These are phyloP conservation scores for Hyaloscypha variabilis DNA, from an alignment of 495 filamentous ascomycete species.

Conservation along the genomic window DNA sequence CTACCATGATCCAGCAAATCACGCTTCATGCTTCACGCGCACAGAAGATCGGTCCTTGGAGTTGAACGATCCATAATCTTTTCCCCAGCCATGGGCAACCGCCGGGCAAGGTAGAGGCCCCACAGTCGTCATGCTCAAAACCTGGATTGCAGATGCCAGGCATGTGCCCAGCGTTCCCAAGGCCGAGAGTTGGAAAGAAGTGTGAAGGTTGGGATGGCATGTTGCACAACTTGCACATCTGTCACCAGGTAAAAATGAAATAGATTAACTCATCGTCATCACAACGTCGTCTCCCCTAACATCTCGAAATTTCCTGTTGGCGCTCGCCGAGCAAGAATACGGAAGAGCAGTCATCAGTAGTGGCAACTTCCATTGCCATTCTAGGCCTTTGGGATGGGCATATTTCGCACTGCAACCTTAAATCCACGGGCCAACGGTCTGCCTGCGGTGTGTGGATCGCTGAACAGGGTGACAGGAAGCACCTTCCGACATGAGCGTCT, in stretches of 20 bases:
- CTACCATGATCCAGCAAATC: conserved; percentile 1
- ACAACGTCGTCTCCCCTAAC: neutral
- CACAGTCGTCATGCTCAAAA: neutral
- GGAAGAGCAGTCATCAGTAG: neutral
- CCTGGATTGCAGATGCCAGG: neutral
- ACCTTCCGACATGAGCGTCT: conserved; percentile 1
- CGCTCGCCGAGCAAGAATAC: neutral
- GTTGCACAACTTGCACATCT: neutral
- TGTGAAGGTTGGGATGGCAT: neutral
- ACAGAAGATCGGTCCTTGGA: neutral
- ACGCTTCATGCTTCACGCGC: neutral
- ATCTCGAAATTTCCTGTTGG: neutral
- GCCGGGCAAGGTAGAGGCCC: neutral
- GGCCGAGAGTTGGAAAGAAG: neutral
- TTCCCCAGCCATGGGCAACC: neutral
- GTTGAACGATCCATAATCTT: neutral
- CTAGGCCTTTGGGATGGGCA: neutral
- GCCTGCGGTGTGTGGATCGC: neutral
- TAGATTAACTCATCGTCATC: neutral
- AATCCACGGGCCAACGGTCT: neutral
- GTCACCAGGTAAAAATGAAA: neutral
- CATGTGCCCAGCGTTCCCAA: neutral
- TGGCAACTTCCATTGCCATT: neutral
- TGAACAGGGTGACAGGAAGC: neutral
- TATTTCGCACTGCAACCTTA: neutral